phyloP scores from a whole-genome alignment of 345 rosid species.

The Sonneratia alba region DNA sequence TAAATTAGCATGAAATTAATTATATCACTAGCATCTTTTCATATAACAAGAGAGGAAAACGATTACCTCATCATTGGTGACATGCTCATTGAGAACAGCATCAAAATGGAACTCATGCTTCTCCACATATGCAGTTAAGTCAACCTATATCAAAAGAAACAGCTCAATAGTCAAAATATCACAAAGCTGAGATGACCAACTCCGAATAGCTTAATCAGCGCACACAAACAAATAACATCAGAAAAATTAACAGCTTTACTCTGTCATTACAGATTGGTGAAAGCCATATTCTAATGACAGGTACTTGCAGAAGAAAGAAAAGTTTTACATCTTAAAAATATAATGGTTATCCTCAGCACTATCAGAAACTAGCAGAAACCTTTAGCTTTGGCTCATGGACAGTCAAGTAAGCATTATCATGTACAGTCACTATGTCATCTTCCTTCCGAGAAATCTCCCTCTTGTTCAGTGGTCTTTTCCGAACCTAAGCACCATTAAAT shows the following conservation, averaged over 20 bases:
- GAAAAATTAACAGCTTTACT: background rate
- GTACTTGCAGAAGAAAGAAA: background rate
- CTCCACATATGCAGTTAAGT: conserved; percentile 92
- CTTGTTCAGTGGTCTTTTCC: conserved; percentile 92
- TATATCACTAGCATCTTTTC: background rate
- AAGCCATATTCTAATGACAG: background rate
- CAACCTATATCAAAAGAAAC: conserved; percentile 43
- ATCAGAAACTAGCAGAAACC: conserved; percentile 31
- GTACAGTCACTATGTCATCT: conserved; percentile 81
- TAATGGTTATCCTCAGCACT: background rate
- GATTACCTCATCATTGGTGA: conserved; percentile 80
- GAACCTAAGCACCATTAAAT: conserved; percentile 37
- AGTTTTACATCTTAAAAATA: background rate
- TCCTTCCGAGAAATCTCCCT: conserved; percentile 81
- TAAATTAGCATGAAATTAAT: too few species aligned
- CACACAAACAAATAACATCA: background rate
- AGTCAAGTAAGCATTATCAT: conserved; percentile 46
- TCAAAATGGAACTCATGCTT: conserved; percentile 97
- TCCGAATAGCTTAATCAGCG: background rate
- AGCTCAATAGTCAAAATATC: background rate
- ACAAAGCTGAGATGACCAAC: background rate
- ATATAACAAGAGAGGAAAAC: background rate
- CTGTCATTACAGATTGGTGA: background rate
- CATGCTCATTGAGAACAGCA: conserved; percentile 83
- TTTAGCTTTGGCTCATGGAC: conserved; percentile 94